These are phyloP conservation scores for Spongiforma sp. DNA, from an alignment of 1,284 basidiomycete species.

Conservation along the genomic window DNA sequence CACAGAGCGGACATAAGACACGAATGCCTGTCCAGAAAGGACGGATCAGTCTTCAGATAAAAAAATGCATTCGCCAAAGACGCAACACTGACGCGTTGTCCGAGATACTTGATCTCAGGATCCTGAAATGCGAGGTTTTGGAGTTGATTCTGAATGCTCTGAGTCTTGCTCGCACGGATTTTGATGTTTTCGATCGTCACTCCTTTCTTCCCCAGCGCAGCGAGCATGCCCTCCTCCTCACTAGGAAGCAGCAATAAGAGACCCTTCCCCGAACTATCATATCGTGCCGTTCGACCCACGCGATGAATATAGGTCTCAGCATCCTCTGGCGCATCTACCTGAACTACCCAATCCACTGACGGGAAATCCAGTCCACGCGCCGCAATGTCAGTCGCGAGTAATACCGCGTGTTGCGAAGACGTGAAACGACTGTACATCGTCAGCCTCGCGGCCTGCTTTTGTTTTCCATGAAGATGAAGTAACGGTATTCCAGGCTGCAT, in stretches of 20 bases:
- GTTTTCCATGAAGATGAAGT: constrained; percentile 95
- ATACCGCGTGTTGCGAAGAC: constrained; percentile 76
- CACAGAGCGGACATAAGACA: constrained; percentile 94
- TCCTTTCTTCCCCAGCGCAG: constrained; percentile 73
- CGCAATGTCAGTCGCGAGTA: constrained; percentile 98
- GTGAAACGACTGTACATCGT: constrained; percentile 86
- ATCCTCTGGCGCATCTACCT: constrained; percentile 98
- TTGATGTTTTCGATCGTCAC: constrained; percentile 88
- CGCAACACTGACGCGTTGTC: constrained; percentile 74
- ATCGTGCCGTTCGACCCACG: constrained; percentile 94
- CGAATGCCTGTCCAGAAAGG: constrained; percentile 75
- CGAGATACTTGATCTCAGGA: constrained; percentile 97
- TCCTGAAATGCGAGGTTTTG: constrained; percentile 96
- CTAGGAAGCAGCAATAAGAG: constrained; percentile 87
- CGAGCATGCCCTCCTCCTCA: constrained; percentile 91
- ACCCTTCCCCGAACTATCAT: constrained; percentile 89
- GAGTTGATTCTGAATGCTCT: constrained; percentile 86
- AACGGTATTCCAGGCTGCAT: constrained; percentile 94
- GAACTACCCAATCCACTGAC: constrained; percentile 96
- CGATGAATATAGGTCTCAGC: constrained; percentile 99
- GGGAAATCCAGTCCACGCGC: constrained; percentile 98
- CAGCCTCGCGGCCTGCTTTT: constrained; percentile 91
- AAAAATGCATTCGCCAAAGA: not conserved
- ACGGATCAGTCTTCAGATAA: constrained; percentile 9
- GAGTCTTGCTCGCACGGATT: constrained; percentile 88